Evolutionary conservation across 2,329 filamentous ascomycete species (phyloP), one percentile per base, ranked within the genome.

Genomic region (Aspergillus persii): DNA sequence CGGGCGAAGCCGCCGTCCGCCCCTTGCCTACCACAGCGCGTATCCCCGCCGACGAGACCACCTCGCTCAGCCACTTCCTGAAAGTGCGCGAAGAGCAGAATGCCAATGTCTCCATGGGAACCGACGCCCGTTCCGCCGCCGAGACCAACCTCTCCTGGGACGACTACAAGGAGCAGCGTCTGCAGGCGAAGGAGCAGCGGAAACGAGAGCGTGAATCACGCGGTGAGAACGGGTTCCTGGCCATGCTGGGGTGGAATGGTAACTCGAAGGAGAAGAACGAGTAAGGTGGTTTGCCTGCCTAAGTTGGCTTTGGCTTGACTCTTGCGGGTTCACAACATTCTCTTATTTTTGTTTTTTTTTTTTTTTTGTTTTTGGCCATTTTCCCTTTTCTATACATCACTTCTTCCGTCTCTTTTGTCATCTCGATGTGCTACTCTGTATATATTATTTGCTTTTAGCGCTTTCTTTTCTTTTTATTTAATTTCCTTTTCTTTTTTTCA

Each of bases 1-100:
- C 91, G 3, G 93, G 86, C 0, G 80, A 83, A 53, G 76, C 80
- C 50, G 85, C 85, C 15, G 84, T 87, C 8, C 66, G 66, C 30
- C 67, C 63, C 11, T 57, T 68, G 5, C 71, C 67, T n/a, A 61
- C 31, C 23, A 33, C 54, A 18, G 36, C 60, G 47, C 56, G 54
- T 44, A 53, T 53, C 2, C 41, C 39, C 12, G 59, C 54, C 5
- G 57, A 63, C 30, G 66, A 68, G 7, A 53, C 62, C 1, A 63
- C 63, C 26, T 65, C 71, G 0, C 61, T 73, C 4, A 61, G 62
- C 12, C 63, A 63, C 5, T 59, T 69, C 48, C 56, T 69, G 26
- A 61, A 67, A 11, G 31, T 61, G 18, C 66, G 63, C 30, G 62
- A 63, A 3, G 56, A 68, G 11, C 66, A 66, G 50, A 60, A 61